Conservation (phyloP, 2,329 filamentous ascomycete genomes). For the Fusarium tuaranense region DNA sequence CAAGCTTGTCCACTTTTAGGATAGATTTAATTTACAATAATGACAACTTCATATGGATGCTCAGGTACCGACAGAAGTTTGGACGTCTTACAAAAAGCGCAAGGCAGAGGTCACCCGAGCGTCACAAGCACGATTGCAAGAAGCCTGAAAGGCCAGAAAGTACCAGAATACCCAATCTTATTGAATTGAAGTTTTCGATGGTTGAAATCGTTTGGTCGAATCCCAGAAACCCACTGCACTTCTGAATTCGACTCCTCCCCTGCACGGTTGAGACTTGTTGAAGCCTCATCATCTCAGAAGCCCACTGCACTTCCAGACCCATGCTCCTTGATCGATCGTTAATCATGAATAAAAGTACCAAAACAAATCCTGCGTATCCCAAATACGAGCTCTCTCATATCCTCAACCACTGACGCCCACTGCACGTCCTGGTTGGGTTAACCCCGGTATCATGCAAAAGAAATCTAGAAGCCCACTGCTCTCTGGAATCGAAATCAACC, state of each 20-base stretch:
- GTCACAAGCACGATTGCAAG: neutral
- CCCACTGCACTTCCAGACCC: slow-evolving; percentile 30
- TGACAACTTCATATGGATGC: neutral
- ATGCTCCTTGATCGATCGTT: slow-evolving; percentile 12
- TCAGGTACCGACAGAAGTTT: no score
- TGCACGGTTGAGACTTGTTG: slow-evolving; percentile 23
- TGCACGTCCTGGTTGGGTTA: slow-evolving; percentile 34
- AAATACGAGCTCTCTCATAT: neutral
- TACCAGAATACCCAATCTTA: slow-evolving; percentile 3
- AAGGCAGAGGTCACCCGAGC: no score
- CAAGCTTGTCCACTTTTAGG: neutral
- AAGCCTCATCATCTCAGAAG: slow-evolving; percentile 29
- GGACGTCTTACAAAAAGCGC: no score
- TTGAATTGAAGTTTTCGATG: slow-evolving; percentile 9
- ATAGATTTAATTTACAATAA: neutral
- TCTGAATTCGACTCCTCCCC: slow-evolving; percentile 17
- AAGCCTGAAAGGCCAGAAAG: neutral
- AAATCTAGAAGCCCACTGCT: neutral
- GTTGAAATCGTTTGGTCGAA: slow-evolving; percentile 17
- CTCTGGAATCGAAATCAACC: neutral
- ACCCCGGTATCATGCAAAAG: neutral
- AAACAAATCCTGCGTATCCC: neutral
- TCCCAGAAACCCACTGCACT: slow-evolving; percentile 45
- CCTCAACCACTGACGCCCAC: slow-evolving; percentile 37
- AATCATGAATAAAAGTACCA: slow-evolving; percentile 7